Evolutionary conservation across 2,329 filamentous ascomycete genomes (phyloP), one percentile per base, ranked within the genome.

Genomic region (Colletotrichum sublineola): DNA sequence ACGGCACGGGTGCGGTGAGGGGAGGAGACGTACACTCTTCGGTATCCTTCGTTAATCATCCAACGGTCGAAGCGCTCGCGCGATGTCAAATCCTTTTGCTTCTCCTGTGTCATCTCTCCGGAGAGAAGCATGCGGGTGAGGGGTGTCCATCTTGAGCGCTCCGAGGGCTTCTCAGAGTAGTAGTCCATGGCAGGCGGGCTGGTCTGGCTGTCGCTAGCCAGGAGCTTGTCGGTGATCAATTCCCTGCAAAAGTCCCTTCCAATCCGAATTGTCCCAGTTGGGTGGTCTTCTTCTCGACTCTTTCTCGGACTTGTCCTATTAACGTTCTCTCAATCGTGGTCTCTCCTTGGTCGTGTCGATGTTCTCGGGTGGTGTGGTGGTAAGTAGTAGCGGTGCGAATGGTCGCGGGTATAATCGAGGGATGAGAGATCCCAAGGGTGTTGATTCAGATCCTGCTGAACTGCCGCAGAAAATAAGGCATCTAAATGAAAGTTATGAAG

Each of bases 11-110:
- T 11, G 29, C 24, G 46, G 46, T 14, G 40, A 24, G 24, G 33
- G 61, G 29, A 15, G 38, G 12, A 42, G 36, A 88, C 18, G 69
- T 86, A 94, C 90, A 96, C 87, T 89, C 93, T 87, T 80, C 93
- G 88, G 80, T 94, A 95, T 73, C 94, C 94, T 80, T 96, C 94
- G 80, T 96, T 96, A 74, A 96, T 92, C 93, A 96, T 95, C 94
- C 94, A 96, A 75, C 91, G 87, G 81, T 95, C 92, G 79, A 96
- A 92, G 80, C 89, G 92, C 81, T 96, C 92, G 78, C 89, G 88
- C 74, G 89, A 82, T 33, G 89, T 90, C 76, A 96, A 84, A 68
- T 91, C 88, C 79, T 90, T 91, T 76, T 92, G 91, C 78, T 86
- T 88, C 79, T 94, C 92, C 77, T 91, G 91, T 67, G 91, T 94